Base-by-base conservation (phyloP, 1,284 basidiomycete species). In the Trichosporon sp. region DNA sequence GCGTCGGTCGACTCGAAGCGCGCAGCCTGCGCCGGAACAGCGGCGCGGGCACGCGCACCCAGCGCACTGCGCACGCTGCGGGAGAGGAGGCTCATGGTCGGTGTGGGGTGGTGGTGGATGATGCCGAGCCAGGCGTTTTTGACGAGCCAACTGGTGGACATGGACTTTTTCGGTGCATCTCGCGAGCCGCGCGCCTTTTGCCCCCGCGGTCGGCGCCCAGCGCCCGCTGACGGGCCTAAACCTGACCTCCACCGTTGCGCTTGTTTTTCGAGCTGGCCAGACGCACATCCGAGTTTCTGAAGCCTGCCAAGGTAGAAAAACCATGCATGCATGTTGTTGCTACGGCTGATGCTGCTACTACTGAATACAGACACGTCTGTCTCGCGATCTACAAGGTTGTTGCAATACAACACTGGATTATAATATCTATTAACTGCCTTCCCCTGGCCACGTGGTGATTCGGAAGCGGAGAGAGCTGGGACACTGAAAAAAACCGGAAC, bases 141-240 rank as follows among this genome's bases (percentile, higher is more conserved):
- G 27, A 25, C 23, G 25, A 27, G 51, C 27, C 15, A 4, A 31
- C 3, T 32, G 13, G 18, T 60, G 56, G 56, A 60, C 56, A 60
- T 60, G 56, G 56, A 60, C 56, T 60, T 60, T 60, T 60, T 60
- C 56, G 56, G 56, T 31, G 56, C 56, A 60, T 60, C 56, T 60
- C 56, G 56, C 56, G 29, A 51, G 27, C 27, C 25, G 56, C 56
- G 56, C 27, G 56, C 56, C 56, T 60, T 60, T 60, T 31, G 56
- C 27, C 9, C 27, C 56, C 56, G 56, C 15, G n/a, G n/a, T 15
- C 27, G 18, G 5, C 8, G 56, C 56, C 2, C 18, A n/a, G 25
- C 2, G 8, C 12, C 15, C 3, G 4, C 27, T 25, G 4, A 1
- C 56, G 18, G 1, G 56, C 56, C 56, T 60, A 60, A 29, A 1